Conservation (phyloP, 768 basidiomycete genomes). For the Suillus lakei region DNA sequence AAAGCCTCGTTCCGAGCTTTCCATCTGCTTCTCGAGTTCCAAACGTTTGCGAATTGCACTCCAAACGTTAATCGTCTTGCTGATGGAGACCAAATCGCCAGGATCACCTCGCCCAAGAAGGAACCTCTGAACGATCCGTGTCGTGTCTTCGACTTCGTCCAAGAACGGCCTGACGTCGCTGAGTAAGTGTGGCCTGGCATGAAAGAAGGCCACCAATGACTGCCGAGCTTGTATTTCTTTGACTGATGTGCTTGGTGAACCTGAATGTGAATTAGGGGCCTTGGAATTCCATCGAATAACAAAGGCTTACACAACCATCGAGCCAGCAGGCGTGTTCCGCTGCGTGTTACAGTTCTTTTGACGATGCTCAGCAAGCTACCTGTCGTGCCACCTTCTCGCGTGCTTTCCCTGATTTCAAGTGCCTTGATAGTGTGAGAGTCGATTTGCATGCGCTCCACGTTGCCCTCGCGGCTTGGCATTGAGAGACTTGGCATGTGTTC, state of each 20-base stretch:
- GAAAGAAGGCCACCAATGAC: constrained; percentile 76
- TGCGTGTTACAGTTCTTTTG: constrained; percentile 76
- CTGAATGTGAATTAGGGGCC: constrained; percentile 43
- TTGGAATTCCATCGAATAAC: neutral
- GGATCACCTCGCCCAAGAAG: constrained; percentile 68
- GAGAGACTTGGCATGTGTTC: constrained; percentile 77
- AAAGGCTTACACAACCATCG: constrained; percentile 74
- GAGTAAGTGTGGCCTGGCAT: constrained; percentile 61
- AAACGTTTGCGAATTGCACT: constrained; percentile 53
- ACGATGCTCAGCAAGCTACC: constrained; percentile 79
- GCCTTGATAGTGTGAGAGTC: constrained; percentile 88
- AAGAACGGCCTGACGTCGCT: constrained; percentile 64
- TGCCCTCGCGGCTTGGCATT: constrained; percentile 59
- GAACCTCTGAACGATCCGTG: constrained; percentile 80
- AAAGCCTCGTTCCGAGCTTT: constrained; percentile 35
- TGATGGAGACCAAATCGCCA: constrained; percentile 68
- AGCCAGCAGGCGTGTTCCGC: constrained; percentile 75
- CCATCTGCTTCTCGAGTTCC: constrained; percentile 59
- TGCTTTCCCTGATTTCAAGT: constrained; percentile 81
- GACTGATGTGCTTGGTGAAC: constrained; percentile 82
- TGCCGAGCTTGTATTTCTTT: constrained; percentile 75
- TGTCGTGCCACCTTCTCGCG: constrained; percentile 70
- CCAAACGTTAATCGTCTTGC: constrained; percentile 67
- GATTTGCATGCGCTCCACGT: constrained; percentile 76
- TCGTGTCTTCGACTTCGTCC: constrained; percentile 66